These are phyloP conservation scores for Lagenidium giganteum DNA, from an alignment of 352 stramenopile genomes.

Conservation along the genomic window DNA sequence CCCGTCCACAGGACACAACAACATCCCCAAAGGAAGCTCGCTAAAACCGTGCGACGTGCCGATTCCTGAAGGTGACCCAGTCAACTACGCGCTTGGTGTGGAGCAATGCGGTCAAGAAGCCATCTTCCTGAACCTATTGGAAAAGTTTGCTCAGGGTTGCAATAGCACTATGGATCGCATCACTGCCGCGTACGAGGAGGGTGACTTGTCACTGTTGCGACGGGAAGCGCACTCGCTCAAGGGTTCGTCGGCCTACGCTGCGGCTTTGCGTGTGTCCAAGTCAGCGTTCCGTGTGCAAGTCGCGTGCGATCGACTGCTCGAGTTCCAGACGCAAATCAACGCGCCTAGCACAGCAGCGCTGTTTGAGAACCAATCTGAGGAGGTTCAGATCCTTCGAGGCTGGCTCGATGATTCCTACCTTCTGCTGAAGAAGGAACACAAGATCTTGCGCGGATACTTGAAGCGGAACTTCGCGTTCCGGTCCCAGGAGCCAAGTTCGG, in stretches of 20 bases:
- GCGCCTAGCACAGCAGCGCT: conserved; percentile 11
- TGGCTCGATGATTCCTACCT: conserved; percentile 37
- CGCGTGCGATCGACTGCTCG: conserved; percentile 60
- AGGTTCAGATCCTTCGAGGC: too few species aligned
- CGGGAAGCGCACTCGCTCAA: conserved; percentile 80
- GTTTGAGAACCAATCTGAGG: too few species aligned
- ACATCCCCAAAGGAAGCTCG: conserved; percentile 14
- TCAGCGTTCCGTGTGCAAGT: conserved; percentile 76
- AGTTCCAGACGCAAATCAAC: conserved; percentile 23
- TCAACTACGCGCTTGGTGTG: conserved; percentile 75
- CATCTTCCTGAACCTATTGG: conserved; percentile 70
- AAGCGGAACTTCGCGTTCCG: conserved; percentile 79
- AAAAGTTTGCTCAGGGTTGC: conserved; percentile 69
- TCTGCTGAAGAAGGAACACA: conserved; percentile 58
- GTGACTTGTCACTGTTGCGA: conserved; percentile 41
- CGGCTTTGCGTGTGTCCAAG: conserved; percentile 74
- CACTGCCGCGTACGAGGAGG: conserved; percentile 31
- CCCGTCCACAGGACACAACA: conserved; percentile 12
- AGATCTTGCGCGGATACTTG: conserved; percentile 63
- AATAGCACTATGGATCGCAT: conserved; percentile 57
- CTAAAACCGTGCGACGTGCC: conserved; percentile 22
- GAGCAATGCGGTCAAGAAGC: conserved; percentile 79
- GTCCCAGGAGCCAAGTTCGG: too few species aligned
- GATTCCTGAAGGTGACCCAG: conserved; percentile 74
- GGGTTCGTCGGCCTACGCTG: conserved; percentile 74